Evolutionary conservation across 139 green algal species (phyloP), one percentile per base, ranked within the genome.

Genomic region (Tetradesmus obliquus): DNA sequence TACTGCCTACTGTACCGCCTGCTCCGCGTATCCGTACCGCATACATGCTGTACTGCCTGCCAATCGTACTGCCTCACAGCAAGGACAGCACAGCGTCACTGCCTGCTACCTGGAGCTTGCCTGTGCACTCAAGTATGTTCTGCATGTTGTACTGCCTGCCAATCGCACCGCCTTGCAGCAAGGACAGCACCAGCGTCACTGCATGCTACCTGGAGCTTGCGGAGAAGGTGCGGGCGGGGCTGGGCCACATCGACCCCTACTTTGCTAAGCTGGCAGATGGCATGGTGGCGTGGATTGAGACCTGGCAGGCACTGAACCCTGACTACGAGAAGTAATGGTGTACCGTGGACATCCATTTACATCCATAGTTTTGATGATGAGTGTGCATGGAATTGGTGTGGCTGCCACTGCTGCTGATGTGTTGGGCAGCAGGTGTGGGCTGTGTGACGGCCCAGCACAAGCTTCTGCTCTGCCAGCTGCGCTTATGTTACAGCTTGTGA

Each of bases 181-280:
- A 95, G 94, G 91, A 94, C 20, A 79, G 55, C 58, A 94, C 88
- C 12, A 93, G 45, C 83, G 91, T 91, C 58, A 94, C 95, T 66
- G 93, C 94, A 3, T 97, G 94, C 94, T 99, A 99, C 93, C 66
- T 98, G 72, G 97, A 99, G 94, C 95, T 99, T 22, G 96, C 97
- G 2, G 97, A 99, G 72, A 96, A 98, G 94, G 96, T 99, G 80
- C 95, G 95, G 74, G 93, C 94, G 24, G 97, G 96, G 71, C 96
- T 99, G 62, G 93, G 90, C 1, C 93, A 97, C 86, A 94, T 99
- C 17, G 98, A 99, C 94, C 95, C 96, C 32, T 99, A 99, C 95
- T 99, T 99, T 91, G 66, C 32, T n/a, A 99, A 99, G 95, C 96
- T 99, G 83, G 97, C 96, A 1, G 95, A 99, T 90, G 98, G 94